Evolutionary conservation across 2,329 filamentous ascomycete species (phyloP), one percentile per base, ranked within the genome.

Genomic region (Emmonsiellopsis sp.): DNA sequence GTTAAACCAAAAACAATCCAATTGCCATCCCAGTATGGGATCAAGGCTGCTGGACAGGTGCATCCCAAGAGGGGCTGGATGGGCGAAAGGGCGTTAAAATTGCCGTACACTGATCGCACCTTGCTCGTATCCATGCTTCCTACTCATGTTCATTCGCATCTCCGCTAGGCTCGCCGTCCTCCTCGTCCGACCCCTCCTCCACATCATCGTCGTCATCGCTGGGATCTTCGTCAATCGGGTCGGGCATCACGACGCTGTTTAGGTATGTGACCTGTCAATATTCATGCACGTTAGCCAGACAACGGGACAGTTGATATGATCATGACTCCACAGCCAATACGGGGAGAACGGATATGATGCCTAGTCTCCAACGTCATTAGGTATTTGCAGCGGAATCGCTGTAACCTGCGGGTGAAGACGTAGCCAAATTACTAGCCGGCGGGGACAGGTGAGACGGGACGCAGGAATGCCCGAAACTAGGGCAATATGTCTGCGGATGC

Each of bases 191-290:
- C 32, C 56, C 58, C 38, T 48, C 57, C 38, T 41, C 48, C 11
- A 42, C 41, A 35, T 49, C 57, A 16, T 63, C 62, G 16, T 61
- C 70, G 0, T 69, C 70, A 5, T 70, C 71, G 9, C 66, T 66
- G 7, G 65, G 65, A 51, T 42, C 48, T 32, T 73, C 72, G 5
- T 66, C 64, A 9, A 73, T 72, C 11, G 76, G 76, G 64, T 89
- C 86, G 2, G 86, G 86, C 84, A 87, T 87, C 54, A 88, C 84
- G 43, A 87, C 77, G 55, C 76, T 80, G 63, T 89, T 90, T 56
- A 89, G 67, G 68, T 86, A 87, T 32, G 82, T 81, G 51, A 89
- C 75, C 85, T 88, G 60, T 59, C 54, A 41, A 55, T 50, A 52
- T 53, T 11, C 40, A 52, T 54, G 59, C 63, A 55, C 48, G 61